Conservation (phyloP, 768 basidiomycete genomes). For the Pholiota conissans region DNA sequence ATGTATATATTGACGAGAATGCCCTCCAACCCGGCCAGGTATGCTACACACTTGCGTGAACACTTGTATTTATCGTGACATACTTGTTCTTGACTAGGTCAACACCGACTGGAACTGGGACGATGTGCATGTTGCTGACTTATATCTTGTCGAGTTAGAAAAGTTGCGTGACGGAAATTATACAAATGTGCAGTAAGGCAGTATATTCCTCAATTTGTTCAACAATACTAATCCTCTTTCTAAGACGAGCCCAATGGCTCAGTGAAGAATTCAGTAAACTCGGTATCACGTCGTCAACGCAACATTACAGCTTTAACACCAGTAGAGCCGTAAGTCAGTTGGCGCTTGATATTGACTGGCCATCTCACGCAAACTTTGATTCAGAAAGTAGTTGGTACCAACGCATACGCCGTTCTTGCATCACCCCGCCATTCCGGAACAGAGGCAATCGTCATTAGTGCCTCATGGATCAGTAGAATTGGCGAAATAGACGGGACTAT, state of each 20-base stretch:
- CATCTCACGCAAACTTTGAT: slow-evolving; percentile 3
- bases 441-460: slow-evolving; percentile 90
- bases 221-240: background rate
- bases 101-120: slow-evolving; percentile 91
- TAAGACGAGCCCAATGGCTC: slow-evolving; percentile 67
- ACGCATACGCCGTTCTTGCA: slow-evolving; percentile 79
- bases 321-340: slow-evolving; percentile 53
- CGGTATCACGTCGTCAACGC: slow-evolving; percentile 70
- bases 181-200: slow-evolving; percentile 68
- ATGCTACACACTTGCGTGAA: background rate
- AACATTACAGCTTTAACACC: slow-evolving; percentile 62
- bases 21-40: slow-evolving; percentile 94
- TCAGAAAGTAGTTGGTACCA: slow-evolving; percentile 64
- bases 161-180: slow-evolving; percentile 59
- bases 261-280: slow-evolving; percentile 66
- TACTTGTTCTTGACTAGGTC: slow-evolving; percentile 57
- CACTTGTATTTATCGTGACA: background rate
- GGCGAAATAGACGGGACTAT: slow-evolving; percentile 56
- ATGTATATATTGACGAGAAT: slow-evolving; percentile 92
- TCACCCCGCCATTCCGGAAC: slow-evolving; percentile 92
- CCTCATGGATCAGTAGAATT: slow-evolving; percentile 80
- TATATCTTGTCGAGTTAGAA: slow-evolving; percentile 73
- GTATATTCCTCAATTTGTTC: background rate
- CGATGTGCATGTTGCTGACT: slow-evolving; percentile 85
- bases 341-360: too few relatives aligned